Conservation (phyloP, 495 filamentous ascomycete species). For the Beverwykella pulmonaria region DNA sequence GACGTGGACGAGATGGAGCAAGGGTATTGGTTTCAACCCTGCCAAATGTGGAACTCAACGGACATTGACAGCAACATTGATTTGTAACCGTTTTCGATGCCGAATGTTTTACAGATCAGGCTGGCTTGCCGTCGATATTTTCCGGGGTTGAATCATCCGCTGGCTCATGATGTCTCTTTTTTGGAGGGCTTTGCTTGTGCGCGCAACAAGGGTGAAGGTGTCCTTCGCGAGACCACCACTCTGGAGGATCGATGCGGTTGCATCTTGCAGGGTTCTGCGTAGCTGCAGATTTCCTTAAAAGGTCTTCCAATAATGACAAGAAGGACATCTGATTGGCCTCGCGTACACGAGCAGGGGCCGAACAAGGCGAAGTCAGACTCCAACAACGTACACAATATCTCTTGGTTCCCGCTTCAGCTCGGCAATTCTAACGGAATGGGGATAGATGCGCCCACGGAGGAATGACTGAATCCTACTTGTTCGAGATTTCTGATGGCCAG, state of each 20-base stretch:
- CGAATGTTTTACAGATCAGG: background rate
- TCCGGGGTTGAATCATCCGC: background rate
- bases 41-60: background rate
- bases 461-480: background rate
- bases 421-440: background rate
- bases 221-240: background rate
- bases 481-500: background rate
- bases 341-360: background rate
- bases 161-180: background rate
- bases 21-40: background rate
- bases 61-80: background rate
- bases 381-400: slow-evolving; percentile 3
- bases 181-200: background rate
- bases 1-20: background rate
- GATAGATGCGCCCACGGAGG: background rate
- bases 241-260: slow-evolving; percentile 2
- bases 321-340: background rate
- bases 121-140: background rate
- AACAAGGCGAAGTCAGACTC: slow-evolving; percentile 2
- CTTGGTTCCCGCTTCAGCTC: background rate
- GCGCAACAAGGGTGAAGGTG: background rate
- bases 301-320: background rate
- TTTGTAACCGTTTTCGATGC: background rate
- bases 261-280: background rate
- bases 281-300: background rate